Evolutionary conservation across 768 basidiomycete species (phyloP).

Genomic region (Trametes elegans): DNA sequence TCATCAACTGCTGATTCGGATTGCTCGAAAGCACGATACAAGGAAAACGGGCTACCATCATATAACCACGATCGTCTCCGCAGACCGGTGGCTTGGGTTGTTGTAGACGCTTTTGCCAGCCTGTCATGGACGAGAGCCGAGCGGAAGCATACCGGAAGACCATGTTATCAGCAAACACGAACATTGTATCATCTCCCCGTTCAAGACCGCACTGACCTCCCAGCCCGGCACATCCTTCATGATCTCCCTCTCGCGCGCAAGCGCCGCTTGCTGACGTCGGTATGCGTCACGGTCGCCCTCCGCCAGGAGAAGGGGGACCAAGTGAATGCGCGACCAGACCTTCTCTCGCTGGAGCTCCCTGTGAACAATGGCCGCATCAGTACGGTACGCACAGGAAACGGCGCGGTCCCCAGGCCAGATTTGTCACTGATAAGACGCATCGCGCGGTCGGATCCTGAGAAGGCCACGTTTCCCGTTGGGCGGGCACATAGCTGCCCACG

Average conservation of each 20-base stretch:
- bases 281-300: constrained; percentile 92
- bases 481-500: constrained; percentile 58
- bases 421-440: constrained; percentile 43
- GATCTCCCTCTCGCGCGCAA: constrained; percentile 80
- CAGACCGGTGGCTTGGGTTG: constrained; percentile 65
- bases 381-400: constrained; percentile 35
- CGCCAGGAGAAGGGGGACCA: constrained; percentile 87
- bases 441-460: constrained; percentile 63
- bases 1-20: constrained; percentile 24
- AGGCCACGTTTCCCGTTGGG: constrained; percentile 69
- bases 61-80: constrained; percentile 57
- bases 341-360: constrained; percentile 94
- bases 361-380: constrained; percentile 39
- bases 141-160: constrained; percentile 16
- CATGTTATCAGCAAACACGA: constrained; percentile 20
- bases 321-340: constrained; percentile 93
- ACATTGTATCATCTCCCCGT: constrained; percentile 15
- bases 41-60: constrained; percentile 33
- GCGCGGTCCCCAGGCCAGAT: constrained; percentile 22
- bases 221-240: constrained; percentile 94
- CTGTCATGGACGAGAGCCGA: constrained; percentile 41
- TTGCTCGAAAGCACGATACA: constrained; percentile 22
- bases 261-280: constrained; percentile 73
- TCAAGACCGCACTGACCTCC: constrained; percentile 68
- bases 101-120: constrained; percentile 85